These are phyloP conservation scores for Aspergillus sp. DNA, from an alignment of 2,329 filamentous ascomycete species.

Conservation along the genomic window DNA sequence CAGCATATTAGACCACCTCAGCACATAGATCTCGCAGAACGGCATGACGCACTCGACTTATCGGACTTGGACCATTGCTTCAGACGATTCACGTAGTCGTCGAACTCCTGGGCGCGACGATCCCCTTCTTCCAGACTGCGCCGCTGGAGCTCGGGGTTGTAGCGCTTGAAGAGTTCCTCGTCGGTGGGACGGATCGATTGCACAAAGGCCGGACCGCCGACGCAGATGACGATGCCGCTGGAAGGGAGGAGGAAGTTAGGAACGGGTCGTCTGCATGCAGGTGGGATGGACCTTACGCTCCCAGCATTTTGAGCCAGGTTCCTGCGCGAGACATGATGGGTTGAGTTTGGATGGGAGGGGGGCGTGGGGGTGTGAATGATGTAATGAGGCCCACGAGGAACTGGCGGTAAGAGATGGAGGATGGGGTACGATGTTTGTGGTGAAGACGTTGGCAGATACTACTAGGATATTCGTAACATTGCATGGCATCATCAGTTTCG, in stretches of 20 bases:
- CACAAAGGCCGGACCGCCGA: conserved; percentile 84
- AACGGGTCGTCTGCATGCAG: background rate
- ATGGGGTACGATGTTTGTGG: no score
- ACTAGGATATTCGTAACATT: background rate
- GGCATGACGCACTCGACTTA: conserved; percentile 68
- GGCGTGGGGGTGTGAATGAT: conserved; percentile 4
- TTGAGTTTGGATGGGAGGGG: background rate
- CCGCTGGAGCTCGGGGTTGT: conserved; percentile 93
- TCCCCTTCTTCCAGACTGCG: conserved; percentile 77
- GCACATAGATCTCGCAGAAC: background rate
- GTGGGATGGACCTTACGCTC: conserved; percentile 54
- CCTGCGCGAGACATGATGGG: conserved; percentile 44
- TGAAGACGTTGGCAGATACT: background rate
- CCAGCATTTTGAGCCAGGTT: conserved; percentile 66
- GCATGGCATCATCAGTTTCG: background rate
- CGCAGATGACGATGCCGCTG: conserved; percentile 69
- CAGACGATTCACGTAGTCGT: conserved; percentile 78
- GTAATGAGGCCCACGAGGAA: background rate
- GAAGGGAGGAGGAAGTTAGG: conserved; percentile 8
- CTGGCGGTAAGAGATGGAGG: background rate
- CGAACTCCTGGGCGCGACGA: conserved; percentile 78
- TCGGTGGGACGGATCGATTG: conserved; percentile 73
- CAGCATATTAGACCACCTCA: background rate
- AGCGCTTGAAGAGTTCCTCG: conserved; percentile 84
- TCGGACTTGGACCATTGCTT: conserved; percentile 90